Base-by-base conservation (phyloP, 2,329 filamentous ascomycete genomes). In the Pseudogymnoascus sp. region DNA sequence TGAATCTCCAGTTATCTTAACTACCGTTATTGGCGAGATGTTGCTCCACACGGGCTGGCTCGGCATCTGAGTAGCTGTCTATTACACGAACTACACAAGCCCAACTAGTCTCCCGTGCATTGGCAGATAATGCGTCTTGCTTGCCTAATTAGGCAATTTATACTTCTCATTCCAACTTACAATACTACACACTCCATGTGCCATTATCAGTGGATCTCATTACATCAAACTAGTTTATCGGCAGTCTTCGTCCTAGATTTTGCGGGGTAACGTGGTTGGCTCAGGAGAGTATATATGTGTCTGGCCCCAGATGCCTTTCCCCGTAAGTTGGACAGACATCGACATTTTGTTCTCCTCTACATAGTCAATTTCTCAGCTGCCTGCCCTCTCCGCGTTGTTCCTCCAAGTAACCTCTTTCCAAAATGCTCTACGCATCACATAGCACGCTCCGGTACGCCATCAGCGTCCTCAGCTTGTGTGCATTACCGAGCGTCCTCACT, bases 111-210 rank as follows among this genome's bases (percentile, higher is more conserved):
- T 53, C n/a, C 26, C 14, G 28, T 56, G 16, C 2, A 19, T 33
- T 33, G 28, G 28, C 28, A 33, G 14, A 11, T n/a, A 53, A 11
- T 53, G 46, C 8, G 26, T n/a, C 28, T 56, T 56, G 50, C 28
- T 56, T 56, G 50, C 50, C 50, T 56, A 56, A 56, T 56, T 56
- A 56, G 50, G 50, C 11, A 56, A 56, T 56, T 33, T 56, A 56
- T 56, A 19, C 4, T 19, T 22, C 50, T 7, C 16, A 6, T 33
- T 33, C 10, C 50, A 19, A 56, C 28, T 56, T 22, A 14, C 50
- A 33, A 33, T 33, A 56, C 28, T 19, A 33, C n/a, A 3, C 46
- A 12, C 26, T 33, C 10, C 6, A 56, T 33, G 26, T 33, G 26
- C 46, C n/a, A 33, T 33, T 19, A 19, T 12, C 46, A 19, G 46